These are phyloP conservation scores for Hansenula sp. DNA, from an alignment of 1,139 yeast species.

Conservation along the genomic window DNA sequence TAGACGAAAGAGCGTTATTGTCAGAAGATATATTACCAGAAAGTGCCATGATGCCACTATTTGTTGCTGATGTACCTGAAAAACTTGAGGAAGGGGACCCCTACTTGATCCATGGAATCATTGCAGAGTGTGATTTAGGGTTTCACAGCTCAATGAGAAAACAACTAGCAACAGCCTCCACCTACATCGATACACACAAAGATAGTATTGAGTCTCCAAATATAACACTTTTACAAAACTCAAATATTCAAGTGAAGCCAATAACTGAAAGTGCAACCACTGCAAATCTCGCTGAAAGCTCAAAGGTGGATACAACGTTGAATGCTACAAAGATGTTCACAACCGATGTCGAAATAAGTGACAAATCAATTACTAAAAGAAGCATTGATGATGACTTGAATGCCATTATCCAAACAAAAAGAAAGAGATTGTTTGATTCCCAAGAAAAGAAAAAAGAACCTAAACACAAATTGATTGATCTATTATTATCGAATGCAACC, in stretches of 20 bases:
- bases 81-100: too few species aligned
- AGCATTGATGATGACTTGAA: slow-evolving; percentile 15
- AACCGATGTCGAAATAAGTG: neutral
- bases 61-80: too few species aligned
- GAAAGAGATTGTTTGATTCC: neutral
- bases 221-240: neutral
- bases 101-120: too few species aligned
- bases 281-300: too few species aligned
- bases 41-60: too few species aligned
- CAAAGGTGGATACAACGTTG: neutral
- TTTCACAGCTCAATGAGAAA: too few species aligned
- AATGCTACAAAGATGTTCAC: slow-evolving; percentile 1
- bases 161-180: too few species aligned
- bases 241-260: neutral
- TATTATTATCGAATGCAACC: neutral
- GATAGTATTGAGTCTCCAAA: too few species aligned
- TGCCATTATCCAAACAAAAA: slow-evolving; percentile 7
- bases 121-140: too few species aligned
- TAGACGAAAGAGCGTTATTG: too few species aligned
- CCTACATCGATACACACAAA: too few species aligned
- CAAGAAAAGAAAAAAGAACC: neutral
- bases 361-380: neutral
- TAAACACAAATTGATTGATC: neutral
- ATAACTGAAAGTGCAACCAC: neutral
- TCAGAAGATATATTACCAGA: too few species aligned